Conservation (phyloP, 495 filamentous ascomycete species). For the Penicillium alfredii region DNA sequence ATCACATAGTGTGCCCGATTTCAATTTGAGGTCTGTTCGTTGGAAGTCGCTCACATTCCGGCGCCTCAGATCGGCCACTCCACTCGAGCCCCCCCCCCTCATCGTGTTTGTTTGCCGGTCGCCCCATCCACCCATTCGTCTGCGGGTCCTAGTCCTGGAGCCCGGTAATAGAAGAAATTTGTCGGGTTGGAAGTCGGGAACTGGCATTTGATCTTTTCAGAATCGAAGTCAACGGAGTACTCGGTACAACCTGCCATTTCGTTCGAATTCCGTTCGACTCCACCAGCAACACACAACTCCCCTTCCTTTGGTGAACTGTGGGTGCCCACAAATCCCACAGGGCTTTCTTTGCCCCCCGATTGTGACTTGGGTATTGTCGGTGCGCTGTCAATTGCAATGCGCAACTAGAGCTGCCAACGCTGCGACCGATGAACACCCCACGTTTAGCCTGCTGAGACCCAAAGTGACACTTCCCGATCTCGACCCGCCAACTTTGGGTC, state of each 20-base stretch:
- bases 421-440: conserved; percentile 24
- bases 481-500: conserved; percentile 9
- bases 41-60: no score
- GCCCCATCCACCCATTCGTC: conserved; percentile 5
- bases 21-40: no score
- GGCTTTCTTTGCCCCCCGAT: conserved; percentile 6
- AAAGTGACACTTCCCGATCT: conserved; percentile 12
- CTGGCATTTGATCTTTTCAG: no score
- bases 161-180: conserved; percentile 1
- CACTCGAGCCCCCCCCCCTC: conserved; percentile 10
- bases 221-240: no score
- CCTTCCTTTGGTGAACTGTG: conserved; percentile 5
- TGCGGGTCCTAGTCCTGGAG: background rate
- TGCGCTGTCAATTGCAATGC: conserved; percentile 36
- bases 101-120: no score
- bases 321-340: no score
- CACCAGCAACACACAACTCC: no score
- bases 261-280: no score
- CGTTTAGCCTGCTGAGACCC: conserved; percentile 17
- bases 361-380: conserved; percentile 19
- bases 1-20: no score
- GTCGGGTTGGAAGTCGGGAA: no score
- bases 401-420: conserved; percentile 30
- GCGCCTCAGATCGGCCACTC: conserved; percentile 7
- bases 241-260: no score